Conservation (phyloP, 164 flowering plant genomes). For the Protea cynaroides region DNA sequence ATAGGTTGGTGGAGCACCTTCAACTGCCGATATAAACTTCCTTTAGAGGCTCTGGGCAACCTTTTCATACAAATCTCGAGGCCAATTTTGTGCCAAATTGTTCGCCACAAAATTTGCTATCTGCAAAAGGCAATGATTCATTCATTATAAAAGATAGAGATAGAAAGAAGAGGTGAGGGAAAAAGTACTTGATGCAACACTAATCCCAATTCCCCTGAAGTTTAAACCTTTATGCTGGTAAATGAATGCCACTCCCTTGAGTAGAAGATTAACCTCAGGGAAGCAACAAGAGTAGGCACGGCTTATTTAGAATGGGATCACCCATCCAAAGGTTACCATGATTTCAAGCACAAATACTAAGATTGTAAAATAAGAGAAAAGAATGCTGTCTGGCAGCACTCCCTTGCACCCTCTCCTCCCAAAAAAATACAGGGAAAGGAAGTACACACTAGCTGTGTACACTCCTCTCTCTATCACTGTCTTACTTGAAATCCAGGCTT, state of each 20-base stretch:
- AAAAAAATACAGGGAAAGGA: too few species aligned
- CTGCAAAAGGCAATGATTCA: slow-evolving; percentile 33
- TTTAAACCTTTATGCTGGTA: too few species aligned
- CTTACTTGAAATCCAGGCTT: too few species aligned
- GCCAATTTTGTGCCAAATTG: slow-evolving; percentile 76
- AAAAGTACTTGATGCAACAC: background rate
- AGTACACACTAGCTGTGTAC: too few species aligned
- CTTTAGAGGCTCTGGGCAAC: slow-evolving; percentile 69
- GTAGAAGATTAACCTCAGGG: background rate
- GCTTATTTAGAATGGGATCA: background rate
- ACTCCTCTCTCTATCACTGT: too few species aligned
- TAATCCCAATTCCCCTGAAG: background rate
- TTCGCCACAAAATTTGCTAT: slow-evolving; percentile 81
- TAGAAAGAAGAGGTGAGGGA: too few species aligned
- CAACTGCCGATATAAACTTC: too few species aligned
- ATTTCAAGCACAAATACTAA: too few species aligned
- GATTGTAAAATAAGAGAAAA: too few species aligned
- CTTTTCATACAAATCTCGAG: slow-evolving; percentile 79
- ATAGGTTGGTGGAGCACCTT: background rate
- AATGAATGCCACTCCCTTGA: background rate
- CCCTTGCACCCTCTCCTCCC: too few species aligned
- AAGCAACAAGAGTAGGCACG: background rate
- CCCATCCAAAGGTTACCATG: background rate
- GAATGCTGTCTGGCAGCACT: too few species aligned
- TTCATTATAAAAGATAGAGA: background rate